Evolutionary conservation across 768 basidiomycete species (phyloP), one percentile per base, ranked within the genome.

Genomic region (Leccinellum luteum): DNA sequence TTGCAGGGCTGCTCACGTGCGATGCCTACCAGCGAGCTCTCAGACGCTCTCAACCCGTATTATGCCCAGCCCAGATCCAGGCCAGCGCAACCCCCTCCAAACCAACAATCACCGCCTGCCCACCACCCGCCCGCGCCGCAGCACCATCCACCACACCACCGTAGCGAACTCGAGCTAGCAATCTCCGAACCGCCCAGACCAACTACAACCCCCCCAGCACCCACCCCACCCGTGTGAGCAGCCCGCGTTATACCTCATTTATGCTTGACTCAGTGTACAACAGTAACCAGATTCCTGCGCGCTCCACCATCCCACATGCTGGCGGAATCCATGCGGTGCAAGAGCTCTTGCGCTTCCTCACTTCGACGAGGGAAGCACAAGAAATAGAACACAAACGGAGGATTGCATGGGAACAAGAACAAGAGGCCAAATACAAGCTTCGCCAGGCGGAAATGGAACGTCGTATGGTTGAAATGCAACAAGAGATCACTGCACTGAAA

Each of bases 31-130:
- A 90, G 87, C 75, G 87, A 90, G 71, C 83, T 91, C 56, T 86
- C 85, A 9, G 84, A 91, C 67, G 89, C 89, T 6, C 84, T 91
- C 64, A 91, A 90, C 69, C 88, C 88, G 12, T 76, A 84, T 66
- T 77, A 81, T 56, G 78, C 76, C 34, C 81, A 81, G 52, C 64
- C 74, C 17, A 73, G 80, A 59, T 62, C 70, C 19, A 69, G 77
- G 43, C 57, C 67, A 3, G 58, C 66, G 0, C 62, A 64, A 9
- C 43, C 19, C n/a, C 30, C 58, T 7, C 55, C 30, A 45, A 57
- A 48, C 28, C 72, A 49, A 56, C 73, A 9, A 60, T 66, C 27
- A 31, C 53, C 65, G 6, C 70, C 75, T 44, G 62, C 68, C 3
- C 62, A 68, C 38, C 67, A 69, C 6, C 67, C 66, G 27, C 66